A percentile compares a stretch with the other conserved stretches of the same genome.
Conservation (phyloP, 805 yeast genomes). For the Cephaloascus fragrans region DNA sequence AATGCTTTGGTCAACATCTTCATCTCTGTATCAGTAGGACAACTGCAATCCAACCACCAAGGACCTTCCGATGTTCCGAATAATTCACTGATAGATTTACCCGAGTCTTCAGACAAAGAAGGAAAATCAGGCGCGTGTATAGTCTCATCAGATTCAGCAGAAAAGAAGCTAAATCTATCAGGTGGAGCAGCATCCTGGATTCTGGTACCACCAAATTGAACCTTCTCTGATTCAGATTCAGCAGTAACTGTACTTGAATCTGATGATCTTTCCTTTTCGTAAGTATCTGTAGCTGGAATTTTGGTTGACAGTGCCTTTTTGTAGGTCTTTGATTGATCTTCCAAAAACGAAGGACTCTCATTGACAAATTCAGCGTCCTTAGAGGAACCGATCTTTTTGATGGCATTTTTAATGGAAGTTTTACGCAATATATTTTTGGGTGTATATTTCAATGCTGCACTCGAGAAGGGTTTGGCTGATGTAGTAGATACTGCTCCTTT, state of each 20-base stretch:
- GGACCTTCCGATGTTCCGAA: constrained; percentile 67
- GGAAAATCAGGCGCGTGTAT: constrained; percentile 84
- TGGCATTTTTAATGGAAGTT: not conserved
- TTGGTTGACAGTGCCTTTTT: no score
- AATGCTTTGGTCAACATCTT: constrained; percentile 84
- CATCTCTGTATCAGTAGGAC: constrained; percentile 96
- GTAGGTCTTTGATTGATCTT: no score
- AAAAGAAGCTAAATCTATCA: constrained; percentile 77
- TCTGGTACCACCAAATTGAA: constrained; percentile 28
- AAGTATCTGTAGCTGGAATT: no score
- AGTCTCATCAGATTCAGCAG: constrained; percentile 76
- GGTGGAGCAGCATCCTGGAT: constrained; percentile 34
- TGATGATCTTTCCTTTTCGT: constrained; percentile 7
- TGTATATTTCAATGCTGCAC: constrained; percentile 55
- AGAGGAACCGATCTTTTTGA: not conserved
- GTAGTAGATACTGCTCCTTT: constrained; percentile 18
- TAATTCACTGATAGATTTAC: constrained; percentile 54
- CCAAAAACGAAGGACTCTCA: no score
- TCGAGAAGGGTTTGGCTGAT: constrained; percentile 24
- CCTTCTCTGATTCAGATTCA: constrained; percentile 10
- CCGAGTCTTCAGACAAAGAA: constrained; percentile 51
- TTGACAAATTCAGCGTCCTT: not conserved
- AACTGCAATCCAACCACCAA: constrained; percentile 94
- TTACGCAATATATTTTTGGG: constrained; percentile 30
- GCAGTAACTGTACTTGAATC: constrained; percentile 15